Evolutionary conservation across 2,329 filamentous ascomycete species (phyloP).

Genomic region (Anisogramma anomala): DNA sequence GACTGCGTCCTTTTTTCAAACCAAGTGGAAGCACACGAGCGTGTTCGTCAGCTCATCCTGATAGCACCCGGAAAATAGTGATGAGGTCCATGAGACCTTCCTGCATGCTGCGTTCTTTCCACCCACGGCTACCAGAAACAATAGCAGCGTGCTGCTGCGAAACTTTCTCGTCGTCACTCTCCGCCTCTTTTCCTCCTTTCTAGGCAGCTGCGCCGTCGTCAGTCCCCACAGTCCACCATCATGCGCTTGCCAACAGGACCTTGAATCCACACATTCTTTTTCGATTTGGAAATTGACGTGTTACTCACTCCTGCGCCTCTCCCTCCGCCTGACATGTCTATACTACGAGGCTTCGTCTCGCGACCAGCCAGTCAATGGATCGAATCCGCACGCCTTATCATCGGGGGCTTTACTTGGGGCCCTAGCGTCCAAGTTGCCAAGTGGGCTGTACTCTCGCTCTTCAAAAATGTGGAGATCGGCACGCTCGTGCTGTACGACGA

Average conservation of each 20-base stretch:
- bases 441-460: constrained; percentile 32
- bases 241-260: constrained; percentile 3
- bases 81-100: not conserved
- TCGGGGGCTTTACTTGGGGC: constrained; percentile 36
- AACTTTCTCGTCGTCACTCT: too few relatives aligned
- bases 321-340: constrained; percentile 17
- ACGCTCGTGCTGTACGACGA: constrained; percentile 38
- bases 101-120: not conserved
- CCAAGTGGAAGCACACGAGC: not conserved
- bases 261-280: not conserved
- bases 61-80: not conserved
- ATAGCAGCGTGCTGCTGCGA: too few relatives aligned
- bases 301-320: too few relatives aligned
- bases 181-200: not conserved
- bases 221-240: too few relatives aligned
- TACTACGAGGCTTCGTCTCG: constrained; percentile 27
- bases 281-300: not conserved
- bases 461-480: constrained; percentile 36
- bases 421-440: constrained; percentile 36
- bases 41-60: too few relatives aligned
- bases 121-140: not conserved
- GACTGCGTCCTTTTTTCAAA: too few relatives aligned
- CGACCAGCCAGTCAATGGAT: constrained; percentile 28
- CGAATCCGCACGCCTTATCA: constrained; percentile 29
- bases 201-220: not conserved